Conservation (phyloP, 768 basidiomycete species). For the Wakefieldia striispora region DNA sequence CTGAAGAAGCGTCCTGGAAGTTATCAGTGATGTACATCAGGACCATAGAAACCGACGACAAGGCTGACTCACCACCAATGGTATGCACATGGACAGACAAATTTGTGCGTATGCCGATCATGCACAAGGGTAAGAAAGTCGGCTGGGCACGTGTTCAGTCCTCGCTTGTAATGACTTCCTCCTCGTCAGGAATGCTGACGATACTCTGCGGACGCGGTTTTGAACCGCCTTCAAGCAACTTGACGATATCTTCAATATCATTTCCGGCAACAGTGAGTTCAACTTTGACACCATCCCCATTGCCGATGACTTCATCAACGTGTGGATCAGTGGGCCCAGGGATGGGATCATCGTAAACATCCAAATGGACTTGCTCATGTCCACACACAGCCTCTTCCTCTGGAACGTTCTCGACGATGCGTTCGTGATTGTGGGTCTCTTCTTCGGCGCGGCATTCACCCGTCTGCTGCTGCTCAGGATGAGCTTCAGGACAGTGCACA, state of each 20-base stretch:
- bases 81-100: slow-evolving; percentile 27
- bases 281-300: slow-evolving; percentile 7
- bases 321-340: slow-evolving; percentile 13
- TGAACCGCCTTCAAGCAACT: slow-evolving; percentile 49
- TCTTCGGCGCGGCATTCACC: slow-evolving; percentile 7
- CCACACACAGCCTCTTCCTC: slow-evolving; percentile 7
- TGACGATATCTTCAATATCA: slow-evolving; percentile 65
- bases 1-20: slow-evolving; percentile 9
- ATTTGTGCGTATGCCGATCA: slow-evolving; percentile 15
- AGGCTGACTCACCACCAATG: slow-evolving; percentile 14
- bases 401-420: background rate
- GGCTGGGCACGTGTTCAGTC: slow-evolving; percentile 34
- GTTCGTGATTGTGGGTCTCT: slow-evolving; percentile 3
- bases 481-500: slow-evolving; percentile 7
- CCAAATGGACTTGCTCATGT: slow-evolving; percentile 10
- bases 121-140: slow-evolving; percentile 19
- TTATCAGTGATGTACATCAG: background rate
- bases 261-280: slow-evolving; percentile 21
- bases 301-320: slow-evolving; percentile 5
- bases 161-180: slow-evolving; percentile 54
- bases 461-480: slow-evolving; percentile 11
- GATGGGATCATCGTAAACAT: slow-evolving; percentile 2
- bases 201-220: slow-evolving; percentile 45
- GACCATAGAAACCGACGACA: background rate
- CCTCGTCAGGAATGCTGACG: slow-evolving; percentile 51